Evolutionary conservation across 2,329 filamentous ascomycete genomes (phyloP), one percentile per base, ranked within the genome.

Genomic region (Boeremia lycopersici): DNA sequence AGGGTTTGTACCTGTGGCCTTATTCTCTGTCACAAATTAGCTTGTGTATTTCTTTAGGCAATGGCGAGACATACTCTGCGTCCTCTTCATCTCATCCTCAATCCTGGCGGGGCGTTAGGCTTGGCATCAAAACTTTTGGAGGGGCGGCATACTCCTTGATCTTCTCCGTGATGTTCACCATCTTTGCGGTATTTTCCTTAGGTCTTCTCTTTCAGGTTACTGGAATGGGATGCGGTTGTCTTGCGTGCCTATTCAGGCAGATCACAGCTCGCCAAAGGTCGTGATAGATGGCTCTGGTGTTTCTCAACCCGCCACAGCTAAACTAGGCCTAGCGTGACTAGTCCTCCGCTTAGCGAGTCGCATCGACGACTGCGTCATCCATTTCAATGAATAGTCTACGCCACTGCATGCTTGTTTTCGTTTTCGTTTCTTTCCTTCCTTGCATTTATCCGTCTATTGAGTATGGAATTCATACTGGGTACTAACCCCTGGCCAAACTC

Each of bases 121-220:
- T 64, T 61, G 60, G 63, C 61, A 65, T 55, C 53, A 61, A 67
- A 67, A 62, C 64, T 57, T 70, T 67, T 60, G 57, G 45, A 15
- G 45, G 42, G 42, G 41, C 13, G 23, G 53, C 88, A 72, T 79
- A 96, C 93, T 98, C 95, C 84, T 99, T 99, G 82, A 99, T 99
- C 85, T 96, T 98, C 51, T 99, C 96, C 64, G 95, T 98, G 65
- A 99, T 99, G 82, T 98, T 98, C 78, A 98, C 95, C 95, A 99
- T 99, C 71, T 72, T 79, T 68, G 47, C 73, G 48, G 57, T 35
- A 10, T 31, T 49, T 19, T 19, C 31, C 25, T n/a, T 0, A 38
- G 17, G 26, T 39, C 42, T 42, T 29, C 12, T 19, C 13, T 43
- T 35, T 35, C 35, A 23, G 12, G 36, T 56, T 48, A 40, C 39